These are phyloP conservation scores for Nemania sp. DNA, from an alignment of 2,329 filamentous ascomycete species.

Conservation along the genomic window DNA sequence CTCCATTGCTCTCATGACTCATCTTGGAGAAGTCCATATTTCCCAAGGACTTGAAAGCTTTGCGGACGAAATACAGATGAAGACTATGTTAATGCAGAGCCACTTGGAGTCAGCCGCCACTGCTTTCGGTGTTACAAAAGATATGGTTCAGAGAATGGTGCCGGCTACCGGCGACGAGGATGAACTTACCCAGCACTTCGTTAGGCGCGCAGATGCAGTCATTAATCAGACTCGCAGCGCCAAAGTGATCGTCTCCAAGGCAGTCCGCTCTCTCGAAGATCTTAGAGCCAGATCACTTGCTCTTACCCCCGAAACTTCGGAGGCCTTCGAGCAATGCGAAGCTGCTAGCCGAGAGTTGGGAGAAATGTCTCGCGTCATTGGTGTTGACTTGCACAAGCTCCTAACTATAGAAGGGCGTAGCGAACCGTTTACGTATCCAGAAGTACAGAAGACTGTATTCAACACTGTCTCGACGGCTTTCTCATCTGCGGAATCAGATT, in stretches of 20 bases:
- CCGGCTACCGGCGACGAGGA: constrained; percentile 70
- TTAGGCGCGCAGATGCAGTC: constrained; percentile 76
- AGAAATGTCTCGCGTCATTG: constrained; percentile 74
- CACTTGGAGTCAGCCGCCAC: constrained; percentile 81
- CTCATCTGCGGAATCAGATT: constrained; percentile 71
- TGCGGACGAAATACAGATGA: constrained; percentile 84
- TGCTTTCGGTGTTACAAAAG: constrained; percentile 57
- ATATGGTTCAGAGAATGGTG: constrained; percentile 75
- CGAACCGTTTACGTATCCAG: constrained; percentile 73
- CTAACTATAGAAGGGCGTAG: constrained; percentile 78
- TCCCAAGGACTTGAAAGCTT: constrained; percentile 76
- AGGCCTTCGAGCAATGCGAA: constrained; percentile 78
- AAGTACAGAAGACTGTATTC: constrained; percentile 74
- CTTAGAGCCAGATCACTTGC: constrained; percentile 81
- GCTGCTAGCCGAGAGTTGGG: constrained; percentile 73
- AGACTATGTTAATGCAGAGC: constrained; percentile 79
- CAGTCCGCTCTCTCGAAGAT: constrained; percentile 80
- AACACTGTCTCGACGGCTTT: constrained; percentile 65
- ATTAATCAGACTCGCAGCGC: constrained; percentile 82
- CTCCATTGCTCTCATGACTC: constrained; percentile 87
- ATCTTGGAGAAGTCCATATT: constrained; percentile 85
- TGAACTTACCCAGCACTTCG: constrained; percentile 74
- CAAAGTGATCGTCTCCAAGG: constrained; percentile 86
- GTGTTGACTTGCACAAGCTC: constrained; percentile 72
- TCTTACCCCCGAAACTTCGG: constrained; percentile 73